Conservation (phyloP, 1,284 basidiomycete genomes). For the Tilletiaria anomala region DNA sequence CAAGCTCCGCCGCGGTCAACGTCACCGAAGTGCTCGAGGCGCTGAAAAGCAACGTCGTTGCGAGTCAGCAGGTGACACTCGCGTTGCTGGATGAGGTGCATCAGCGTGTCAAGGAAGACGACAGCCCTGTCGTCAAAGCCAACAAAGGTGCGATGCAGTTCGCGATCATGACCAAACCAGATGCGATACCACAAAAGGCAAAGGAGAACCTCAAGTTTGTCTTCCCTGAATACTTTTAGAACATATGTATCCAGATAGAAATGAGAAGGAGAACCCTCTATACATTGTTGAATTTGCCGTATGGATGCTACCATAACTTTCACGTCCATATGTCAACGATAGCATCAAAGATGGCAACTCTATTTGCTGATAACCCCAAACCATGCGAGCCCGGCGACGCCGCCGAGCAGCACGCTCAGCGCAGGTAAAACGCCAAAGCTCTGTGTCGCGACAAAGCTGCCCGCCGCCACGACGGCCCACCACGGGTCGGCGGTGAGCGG, state of each 20-base stretch:
- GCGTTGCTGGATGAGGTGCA: conserved; percentile 66
- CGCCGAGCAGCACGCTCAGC: conserved; percentile 39
- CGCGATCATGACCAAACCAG: conserved; percentile 59
- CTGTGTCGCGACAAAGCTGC: conserved; percentile 30
- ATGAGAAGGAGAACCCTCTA: too few species aligned
- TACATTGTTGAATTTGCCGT: too few species aligned
- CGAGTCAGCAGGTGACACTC: conserved; percentile 55
- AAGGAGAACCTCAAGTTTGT: conserved; percentile 62
- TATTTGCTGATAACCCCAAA: too few species aligned
- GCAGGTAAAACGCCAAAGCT: conserved; percentile 41
- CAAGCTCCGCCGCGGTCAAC: conserved; percentile 64
- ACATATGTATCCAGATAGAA: too few species aligned
- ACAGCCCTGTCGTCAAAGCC: conserved; percentile 8
- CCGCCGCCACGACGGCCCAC: conserved; percentile 42
- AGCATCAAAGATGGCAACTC: too few species aligned
- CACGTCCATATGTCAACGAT: too few species aligned
- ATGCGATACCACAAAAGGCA: conserved; percentile 53
- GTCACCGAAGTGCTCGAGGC: conserved; percentile 78
- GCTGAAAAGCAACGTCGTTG: conserved; percentile 67
- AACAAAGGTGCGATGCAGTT: conserved; percentile 26
- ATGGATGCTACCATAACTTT: too few species aligned
- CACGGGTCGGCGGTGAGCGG: conserved; percentile 43
- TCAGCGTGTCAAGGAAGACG: conserved; percentile 15
- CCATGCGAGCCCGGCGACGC: conserved; percentile 41
- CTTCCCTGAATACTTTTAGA: conserved; percentile 42